phyloP scores from a whole-genome alignment of 1,139 yeast species.

The Yamadazyma aaseri region DNA sequence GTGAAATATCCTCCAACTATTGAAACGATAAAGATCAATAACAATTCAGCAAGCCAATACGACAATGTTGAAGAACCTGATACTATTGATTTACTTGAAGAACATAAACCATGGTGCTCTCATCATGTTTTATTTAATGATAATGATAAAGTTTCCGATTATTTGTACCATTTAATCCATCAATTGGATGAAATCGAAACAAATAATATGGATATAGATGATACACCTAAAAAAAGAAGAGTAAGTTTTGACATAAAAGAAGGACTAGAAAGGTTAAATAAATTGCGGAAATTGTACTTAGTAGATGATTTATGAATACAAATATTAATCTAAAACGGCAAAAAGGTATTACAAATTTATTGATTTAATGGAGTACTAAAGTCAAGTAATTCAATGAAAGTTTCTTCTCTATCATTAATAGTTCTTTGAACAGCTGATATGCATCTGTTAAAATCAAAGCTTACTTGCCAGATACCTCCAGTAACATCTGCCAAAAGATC shows the following conservation, averaged over 20 bases:
- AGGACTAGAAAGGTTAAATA: constrained; percentile 32
- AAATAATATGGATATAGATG: constrained; percentile 16
- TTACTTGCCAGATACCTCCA: constrained; percentile 93
- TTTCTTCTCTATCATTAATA: constrained; percentile 46
- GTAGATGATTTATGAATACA: constrained; percentile 19
- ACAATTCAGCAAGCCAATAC: constrained; percentile 8
- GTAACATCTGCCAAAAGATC: constrained; percentile 74
- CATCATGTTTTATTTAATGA: constrained; percentile 13
- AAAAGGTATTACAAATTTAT: neutral
- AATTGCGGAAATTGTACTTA: constrained; percentile 33
- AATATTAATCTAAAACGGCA: no score
- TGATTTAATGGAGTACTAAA: constrained; percentile 52
- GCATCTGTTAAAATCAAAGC: constrained; percentile 79
- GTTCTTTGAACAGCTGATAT: constrained; percentile 88
- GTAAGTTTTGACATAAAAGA: constrained; percentile 31
- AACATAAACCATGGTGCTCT: constrained; percentile 42
- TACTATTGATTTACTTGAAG: constrained; percentile 22
- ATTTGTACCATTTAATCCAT: constrained; percentile 25
- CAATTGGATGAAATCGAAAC: constrained; percentile 18
- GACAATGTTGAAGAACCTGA: constrained; percentile 17
- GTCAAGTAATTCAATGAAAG: constrained; percentile 78
- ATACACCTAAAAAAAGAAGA: constrained; percentile 17
- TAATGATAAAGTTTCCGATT: constrained; percentile 15
- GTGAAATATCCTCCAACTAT: constrained; percentile 26
- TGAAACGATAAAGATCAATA: neutral